Conservation (phyloP, 768 basidiomycete genomes). For the Panaeolus cyanescens region DNA sequence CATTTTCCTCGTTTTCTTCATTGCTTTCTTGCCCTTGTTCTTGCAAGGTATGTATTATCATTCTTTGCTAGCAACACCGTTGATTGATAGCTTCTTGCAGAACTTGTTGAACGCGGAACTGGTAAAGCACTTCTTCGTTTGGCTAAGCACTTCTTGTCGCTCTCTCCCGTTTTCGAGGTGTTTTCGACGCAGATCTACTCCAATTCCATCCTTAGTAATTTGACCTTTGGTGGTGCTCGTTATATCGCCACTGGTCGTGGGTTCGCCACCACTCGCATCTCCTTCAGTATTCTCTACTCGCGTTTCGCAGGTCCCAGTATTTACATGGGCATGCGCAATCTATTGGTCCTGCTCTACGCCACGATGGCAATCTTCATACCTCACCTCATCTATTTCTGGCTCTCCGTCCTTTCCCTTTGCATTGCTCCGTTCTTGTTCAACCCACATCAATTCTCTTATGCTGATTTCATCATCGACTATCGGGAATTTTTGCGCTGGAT, state of each 20-base stretch:
- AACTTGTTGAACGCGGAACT: conserved; percentile 95
- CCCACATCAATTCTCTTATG: conserved; percentile 97
- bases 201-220: conserved; percentile 93
- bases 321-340: conserved; percentile 96
- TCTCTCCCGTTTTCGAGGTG: conserved; percentile 97
- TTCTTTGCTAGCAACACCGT: background rate
- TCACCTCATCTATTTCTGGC: conserved; percentile 98
- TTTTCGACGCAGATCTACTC: conserved; percentile 99
- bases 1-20: conserved; percentile 99
- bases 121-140: conserved; percentile 93
- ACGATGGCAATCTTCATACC: conserved; percentile 93
- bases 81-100: conserved; percentile 38
- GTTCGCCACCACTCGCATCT: conserved; percentile 95
- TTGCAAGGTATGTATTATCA: conserved; percentile 73
- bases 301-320: conserved; percentile 99
- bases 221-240: conserved; percentile 97
- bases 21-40: conserved; percentile 95
- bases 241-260: conserved; percentile 99
- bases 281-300: conserved; percentile 96
- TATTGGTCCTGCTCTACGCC: conserved; percentile 87
- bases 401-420: conserved; percentile 92
- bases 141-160: conserved; percentile 93
- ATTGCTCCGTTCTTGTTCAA: conserved; percentile 99
- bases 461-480: conserved; percentile 99
- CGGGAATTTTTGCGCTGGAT: conserved; percentile 99